These are phyloP conservation scores for Dryas integrifolia DNA, from an alignment of 331 rosid species.

Conservation along the genomic window DNA sequence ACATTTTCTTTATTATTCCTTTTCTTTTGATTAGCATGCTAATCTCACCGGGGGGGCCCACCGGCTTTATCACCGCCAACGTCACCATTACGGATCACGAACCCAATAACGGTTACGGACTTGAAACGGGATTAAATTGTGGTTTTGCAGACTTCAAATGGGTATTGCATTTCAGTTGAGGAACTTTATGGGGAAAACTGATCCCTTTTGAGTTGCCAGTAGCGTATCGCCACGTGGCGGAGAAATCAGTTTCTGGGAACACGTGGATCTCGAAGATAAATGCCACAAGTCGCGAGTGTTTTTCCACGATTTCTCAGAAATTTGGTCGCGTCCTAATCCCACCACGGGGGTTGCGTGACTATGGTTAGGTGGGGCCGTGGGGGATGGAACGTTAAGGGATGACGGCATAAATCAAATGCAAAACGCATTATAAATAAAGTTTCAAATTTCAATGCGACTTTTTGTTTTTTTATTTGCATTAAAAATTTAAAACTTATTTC, in stretches of 20 bases:
- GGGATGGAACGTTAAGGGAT: not conserved
- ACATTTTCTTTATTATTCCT: not conserved
- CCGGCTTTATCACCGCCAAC: not conserved
- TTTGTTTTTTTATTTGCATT: too few species aligned
- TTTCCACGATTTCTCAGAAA: not conserved
- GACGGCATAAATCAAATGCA: not conserved
- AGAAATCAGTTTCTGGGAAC: not conserved
- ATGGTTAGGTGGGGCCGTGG: constrained; percentile 18
- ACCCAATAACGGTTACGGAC: constrained; percentile 32
- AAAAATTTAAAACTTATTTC: too few species aligned
- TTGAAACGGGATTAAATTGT: constrained; percentile 8
- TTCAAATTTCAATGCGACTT: too few species aligned
- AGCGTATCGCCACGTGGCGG: constrained; percentile 28
- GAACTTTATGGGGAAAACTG: constrained; percentile 2
- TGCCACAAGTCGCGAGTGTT: not conserved
- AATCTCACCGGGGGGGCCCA: not conserved
- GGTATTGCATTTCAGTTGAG: constrained; percentile 5
- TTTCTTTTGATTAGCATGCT: not conserved
- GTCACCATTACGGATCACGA: constrained; percentile 7
- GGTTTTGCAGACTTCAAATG: constrained; percentile 19
- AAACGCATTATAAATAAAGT: too few species aligned
- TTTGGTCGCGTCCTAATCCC: constrained; percentile 20
- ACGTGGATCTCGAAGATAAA: constrained; percentile 2
- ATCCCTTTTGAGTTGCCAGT: not conserved
- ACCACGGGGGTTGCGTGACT: constrained; percentile 30